phyloP scores from a whole-genome alignment of 208 protist genomes.

The Acanthamoeba royreba region DNA sequence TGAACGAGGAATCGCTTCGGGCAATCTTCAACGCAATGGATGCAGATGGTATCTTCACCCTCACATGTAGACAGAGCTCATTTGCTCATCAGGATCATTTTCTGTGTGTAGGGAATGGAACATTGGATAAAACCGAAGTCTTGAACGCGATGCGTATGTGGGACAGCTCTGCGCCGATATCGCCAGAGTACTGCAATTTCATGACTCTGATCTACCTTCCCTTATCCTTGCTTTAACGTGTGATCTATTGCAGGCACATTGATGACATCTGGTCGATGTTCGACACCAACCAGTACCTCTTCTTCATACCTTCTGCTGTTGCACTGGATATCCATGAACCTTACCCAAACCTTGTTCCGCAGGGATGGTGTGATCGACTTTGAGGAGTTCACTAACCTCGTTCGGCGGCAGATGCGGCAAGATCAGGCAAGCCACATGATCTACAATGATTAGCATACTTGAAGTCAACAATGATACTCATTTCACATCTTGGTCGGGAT shows the following conservation, averaged over 20 bases:
- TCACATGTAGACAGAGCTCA: background rate
- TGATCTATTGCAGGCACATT: background rate
- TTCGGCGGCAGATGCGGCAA: background rate
- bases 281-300: background rate
- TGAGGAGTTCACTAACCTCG: background rate
- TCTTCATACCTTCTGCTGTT: background rate
- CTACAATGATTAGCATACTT: background rate
- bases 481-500: too few species aligned
- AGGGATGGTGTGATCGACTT: background rate
- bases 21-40: constrained; percentile 6
- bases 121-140: background rate
- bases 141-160: background rate
- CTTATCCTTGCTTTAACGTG: too few species aligned
- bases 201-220: too few species aligned
- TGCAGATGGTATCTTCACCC: background rate
- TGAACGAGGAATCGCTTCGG: background rate
- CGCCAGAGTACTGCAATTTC: background rate
- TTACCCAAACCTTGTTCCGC: background rate
- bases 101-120: background rate
- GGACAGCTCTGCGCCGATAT: background rate
- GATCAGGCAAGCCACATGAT: background rate
- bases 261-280: background rate
- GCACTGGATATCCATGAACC: background rate
- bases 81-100: background rate
- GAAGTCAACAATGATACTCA: too few species aligned